These are phyloP conservation scores for Skeletonema tropicum DNA, from an alignment of 108 stramenopile genomes.

Conservation along the genomic window DNA sequence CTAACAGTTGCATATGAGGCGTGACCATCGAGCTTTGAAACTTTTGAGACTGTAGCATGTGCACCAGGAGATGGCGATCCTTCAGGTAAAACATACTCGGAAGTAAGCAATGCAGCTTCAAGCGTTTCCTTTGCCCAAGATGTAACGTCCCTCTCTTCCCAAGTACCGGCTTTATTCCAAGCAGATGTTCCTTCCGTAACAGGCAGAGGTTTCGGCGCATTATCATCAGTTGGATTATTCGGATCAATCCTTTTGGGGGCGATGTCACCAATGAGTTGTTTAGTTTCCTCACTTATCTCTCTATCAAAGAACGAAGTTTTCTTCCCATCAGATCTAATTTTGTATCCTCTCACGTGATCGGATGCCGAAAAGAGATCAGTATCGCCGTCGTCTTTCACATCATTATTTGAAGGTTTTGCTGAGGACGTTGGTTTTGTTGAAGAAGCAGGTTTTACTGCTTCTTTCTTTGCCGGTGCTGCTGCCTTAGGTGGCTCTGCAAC, in stretches of 20 bases:
- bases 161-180: slow-evolving; percentile 94
- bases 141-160: slow-evolving; percentile 91
- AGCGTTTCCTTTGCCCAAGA: slow-evolving; percentile 85
- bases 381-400: slow-evolving; percentile 16
- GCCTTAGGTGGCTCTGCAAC: slow-evolving; percentile 10
- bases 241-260: slow-evolving; percentile 89
- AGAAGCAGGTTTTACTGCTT: slow-evolving; percentile 10
- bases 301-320: slow-evolving; percentile 96
- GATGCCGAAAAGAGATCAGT: slow-evolving; percentile 65
- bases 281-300: slow-evolving; percentile 93
- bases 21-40: slow-evolving; percentile 71
- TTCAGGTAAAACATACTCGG: slow-evolving; percentile 64
- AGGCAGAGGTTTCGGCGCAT: slow-evolving; percentile 20
- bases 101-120: slow-evolving; percentile 49
- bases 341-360: slow-evolving; percentile 93
- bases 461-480: slow-evolving; percentile 7
- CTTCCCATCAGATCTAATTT: slow-evolving; percentile 91
- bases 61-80: slow-evolving; percentile 76
- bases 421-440: slow-evolving; percentile 12
- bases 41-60: slow-evolving; percentile 39
- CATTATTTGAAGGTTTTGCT: slow-evolving; percentile 9
- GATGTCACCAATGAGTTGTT: slow-evolving; percentile 92
- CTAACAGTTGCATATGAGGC: slow-evolving; percentile 86
- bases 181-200: slow-evolving; percentile 52
- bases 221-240: slow-evolving; percentile 19